A percentile compares a stretch with the other conserved stretches of the same genome.
These are phyloP conservation scores for Lasiosphaeria miniovina DNA, from an alignment of 495 filamentous ascomycete genomes.

Conservation along the genomic window DNA sequence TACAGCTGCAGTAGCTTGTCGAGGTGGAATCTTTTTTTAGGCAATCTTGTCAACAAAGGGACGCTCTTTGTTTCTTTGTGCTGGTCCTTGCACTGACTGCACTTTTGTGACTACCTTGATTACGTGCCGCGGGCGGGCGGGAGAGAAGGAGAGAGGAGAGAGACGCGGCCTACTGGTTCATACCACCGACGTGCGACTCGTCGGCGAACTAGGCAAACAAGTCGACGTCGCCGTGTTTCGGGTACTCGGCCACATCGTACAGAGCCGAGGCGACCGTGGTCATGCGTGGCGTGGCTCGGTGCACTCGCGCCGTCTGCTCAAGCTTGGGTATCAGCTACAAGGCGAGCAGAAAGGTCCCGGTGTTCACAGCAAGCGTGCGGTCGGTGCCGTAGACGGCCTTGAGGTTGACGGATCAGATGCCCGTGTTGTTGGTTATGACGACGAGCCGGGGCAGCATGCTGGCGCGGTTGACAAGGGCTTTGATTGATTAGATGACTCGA, in stretches of 20 bases:
- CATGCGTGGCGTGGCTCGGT: conserved; percentile 27
- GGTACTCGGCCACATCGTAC: conserved; percentile 20
- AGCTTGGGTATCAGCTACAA: conserved; percentile 44
- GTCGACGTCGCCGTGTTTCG: conserved; percentile 13
- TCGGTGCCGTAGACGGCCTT: conserved; percentile 36
- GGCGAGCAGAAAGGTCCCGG: conserved; percentile 45
- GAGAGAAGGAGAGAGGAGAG: neutral
- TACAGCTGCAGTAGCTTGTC: conserved; percentile 19
- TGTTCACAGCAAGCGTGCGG: conserved; percentile 49
- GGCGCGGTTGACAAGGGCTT: conserved; percentile 20
- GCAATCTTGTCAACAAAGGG: conserved; percentile 6
- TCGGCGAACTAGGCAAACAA: conserved; percentile 18
- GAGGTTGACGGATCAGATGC: conserved; percentile 23
- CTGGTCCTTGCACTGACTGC: no score
- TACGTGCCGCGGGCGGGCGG: no score
- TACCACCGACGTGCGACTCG: conserved; percentile 13
- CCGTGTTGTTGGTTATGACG: conserved; percentile 47
- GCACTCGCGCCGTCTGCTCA: conserved; percentile 26
- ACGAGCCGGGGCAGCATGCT: conserved; percentile 36
- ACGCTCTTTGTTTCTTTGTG: no score
- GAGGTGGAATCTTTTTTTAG: conserved; percentile 17
- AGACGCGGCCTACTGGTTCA: conserved; percentile 10
- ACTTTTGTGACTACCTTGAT: no score
- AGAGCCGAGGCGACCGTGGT: conserved; percentile 30
- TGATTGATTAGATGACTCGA: conserved; percentile 30